These are phyloP conservation scores for Pestalotiopsis sp. DNA, from an alignment of 2,329 filamentous ascomycete genomes.

Conservation along the genomic window DNA sequence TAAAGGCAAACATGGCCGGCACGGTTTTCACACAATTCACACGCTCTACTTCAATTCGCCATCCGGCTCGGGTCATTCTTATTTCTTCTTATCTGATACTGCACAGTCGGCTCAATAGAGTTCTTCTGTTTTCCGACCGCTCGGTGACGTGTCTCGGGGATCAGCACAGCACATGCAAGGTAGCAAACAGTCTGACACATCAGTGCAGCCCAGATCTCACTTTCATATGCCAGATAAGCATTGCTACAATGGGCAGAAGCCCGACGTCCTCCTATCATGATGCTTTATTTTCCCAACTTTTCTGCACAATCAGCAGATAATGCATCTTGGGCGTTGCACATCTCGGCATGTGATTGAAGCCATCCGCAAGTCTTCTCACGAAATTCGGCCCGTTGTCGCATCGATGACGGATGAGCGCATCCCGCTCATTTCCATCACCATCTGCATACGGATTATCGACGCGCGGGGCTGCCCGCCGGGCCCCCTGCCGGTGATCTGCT, in stretches of 20 bases:
- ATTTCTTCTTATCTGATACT: background rate
- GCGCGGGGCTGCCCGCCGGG: constrained; percentile 31
- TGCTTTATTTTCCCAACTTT: background rate
- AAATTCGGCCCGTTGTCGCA: background rate
- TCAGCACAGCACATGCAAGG: background rate
- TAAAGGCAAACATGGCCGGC: too few species aligned
- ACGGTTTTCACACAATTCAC: background rate
- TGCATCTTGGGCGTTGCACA: background rate
- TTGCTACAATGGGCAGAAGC: too few species aligned
- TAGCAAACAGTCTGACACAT: background rate
- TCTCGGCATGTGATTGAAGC: background rate
- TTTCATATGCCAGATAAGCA: background rate
- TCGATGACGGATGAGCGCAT: background rate
- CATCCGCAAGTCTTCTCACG: background rate
- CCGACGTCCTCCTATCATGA: background rate
- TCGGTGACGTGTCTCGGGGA: background rate
- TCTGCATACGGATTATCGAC: constrained; percentile 21
- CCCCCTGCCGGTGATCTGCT: constrained; percentile 37
- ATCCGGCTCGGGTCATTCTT: background rate
- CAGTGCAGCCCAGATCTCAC: background rate
- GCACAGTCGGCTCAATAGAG: background rate
- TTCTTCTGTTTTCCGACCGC: background rate
- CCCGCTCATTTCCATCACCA: constrained; percentile 15
- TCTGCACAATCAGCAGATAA: background rate
- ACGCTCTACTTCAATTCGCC: background rate